Evolutionary conservation across 371 early-diverging fungal genomes (phyloP).

Genomic region (Racocetra persica): DNA sequence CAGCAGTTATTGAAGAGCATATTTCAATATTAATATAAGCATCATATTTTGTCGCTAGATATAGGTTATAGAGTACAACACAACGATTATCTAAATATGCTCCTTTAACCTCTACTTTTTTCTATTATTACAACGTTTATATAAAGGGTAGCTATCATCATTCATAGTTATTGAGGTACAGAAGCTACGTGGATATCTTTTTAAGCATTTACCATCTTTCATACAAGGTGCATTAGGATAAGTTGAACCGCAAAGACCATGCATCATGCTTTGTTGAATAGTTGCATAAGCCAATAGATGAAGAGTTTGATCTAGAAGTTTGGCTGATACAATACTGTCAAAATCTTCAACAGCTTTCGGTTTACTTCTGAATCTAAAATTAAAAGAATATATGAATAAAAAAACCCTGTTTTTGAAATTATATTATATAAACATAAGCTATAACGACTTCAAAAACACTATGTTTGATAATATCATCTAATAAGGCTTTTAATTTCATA

Average conservation of each 20-base stretch:
- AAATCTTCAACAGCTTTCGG: too few relatives aligned
- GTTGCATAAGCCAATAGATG: too few relatives aligned
- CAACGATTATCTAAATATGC: conserved; percentile 46
- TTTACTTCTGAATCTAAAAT: too few relatives aligned
- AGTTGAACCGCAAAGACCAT: conserved; percentile 48
- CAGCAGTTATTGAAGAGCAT: conserved; percentile 43
- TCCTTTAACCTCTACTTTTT: conserved; percentile 14
- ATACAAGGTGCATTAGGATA: conserved; percentile 20
- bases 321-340: too few relatives aligned
- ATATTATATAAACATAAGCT: too few relatives aligned
- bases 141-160: conserved; percentile 43
- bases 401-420: too few relatives aligned
- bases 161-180: background rate
- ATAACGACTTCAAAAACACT: too few relatives aligned
- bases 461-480: too few relatives aligned
- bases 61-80: conserved; percentile 51
- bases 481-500: too few relatives aligned
- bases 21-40: conserved; percentile 51
- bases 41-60: conserved; percentile 52
- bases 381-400: too few relatives aligned
- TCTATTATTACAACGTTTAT: conserved; percentile 14
- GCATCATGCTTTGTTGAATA: conserved; percentile 45
- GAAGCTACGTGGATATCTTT: conserved; percentile 46
- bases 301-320: too few relatives aligned
- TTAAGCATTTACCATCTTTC: conserved; percentile 42